Evolutionary conservation across 805 yeast species (phyloP), one percentile per base, ranked within the genome.

Genomic region (Hanseniaspora mollemarum): DNA sequence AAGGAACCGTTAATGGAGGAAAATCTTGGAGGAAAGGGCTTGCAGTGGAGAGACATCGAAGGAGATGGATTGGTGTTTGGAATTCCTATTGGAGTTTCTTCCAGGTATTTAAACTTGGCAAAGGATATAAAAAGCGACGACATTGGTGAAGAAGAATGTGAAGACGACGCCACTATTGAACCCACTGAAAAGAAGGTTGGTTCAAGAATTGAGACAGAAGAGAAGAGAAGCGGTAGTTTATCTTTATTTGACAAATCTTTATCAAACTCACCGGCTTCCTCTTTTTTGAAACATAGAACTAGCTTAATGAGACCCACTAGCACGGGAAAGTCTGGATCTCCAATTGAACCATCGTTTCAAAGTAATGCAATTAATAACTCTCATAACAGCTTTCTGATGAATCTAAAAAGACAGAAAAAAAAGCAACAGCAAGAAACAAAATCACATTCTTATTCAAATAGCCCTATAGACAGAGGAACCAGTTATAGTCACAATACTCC

Each of bases 21-120:
- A 22, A 65, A 65, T 51, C 45, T 64, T 22, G 54, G 60, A 3
- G 59, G 62, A 43, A 56, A 53, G 7, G 56, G 57, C 9, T 57
- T 63, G 4, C 50, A 55, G n/a, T 65, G 68, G 68, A 62, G 68
- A 54, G 68, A 65, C 50, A 61, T 65, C 12, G 67, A 63, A 44
- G 68, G 68, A 4, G 59, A 61, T 54, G 68, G 67, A 1, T 53
- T 65, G 18, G 49, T 62, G 12, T 59, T 61, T 51, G 36, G 62
- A 1, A 42, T 41, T 15, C 53, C 46, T 6, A 31, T 46, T 8
- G 51, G 51, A 12, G 29, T 40, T 10, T 31, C 22, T n/a, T 29
- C 25, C 12, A 46, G 43, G 33, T 40, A 46, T 21, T 24, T 8
- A 3, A 6, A 15, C 7, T 4, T 4, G 21, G 16, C 10, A 3